These are phyloP conservation scores for Arabis alpina DNA, from an alignment of 345 rosid species.

Conservation along the genomic window DNA sequence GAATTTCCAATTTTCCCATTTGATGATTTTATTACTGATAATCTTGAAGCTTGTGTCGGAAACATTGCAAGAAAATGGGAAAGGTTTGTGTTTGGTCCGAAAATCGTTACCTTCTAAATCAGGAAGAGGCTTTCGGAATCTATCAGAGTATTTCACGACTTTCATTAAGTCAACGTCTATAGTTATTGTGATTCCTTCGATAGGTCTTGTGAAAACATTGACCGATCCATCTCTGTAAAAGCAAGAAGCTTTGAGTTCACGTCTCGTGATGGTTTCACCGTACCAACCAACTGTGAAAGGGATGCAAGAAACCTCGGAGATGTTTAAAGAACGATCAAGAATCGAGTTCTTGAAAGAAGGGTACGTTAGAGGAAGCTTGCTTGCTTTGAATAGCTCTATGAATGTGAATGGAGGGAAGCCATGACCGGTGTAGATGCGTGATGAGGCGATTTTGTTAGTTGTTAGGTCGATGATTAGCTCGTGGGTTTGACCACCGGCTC, in stretches of 20 bases:
- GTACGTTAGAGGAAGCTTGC: conserved; percentile 53
- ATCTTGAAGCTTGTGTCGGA: conserved; percentile 48
- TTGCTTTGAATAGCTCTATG: conserved; percentile 54
- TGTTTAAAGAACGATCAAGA: conserved; percentile 47
- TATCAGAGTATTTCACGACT: conserved; percentile 52
- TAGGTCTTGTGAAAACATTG: conserved; percentile 69
- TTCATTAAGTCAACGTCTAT: conserved; percentile 67
- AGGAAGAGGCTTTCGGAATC: conserved; percentile 63
- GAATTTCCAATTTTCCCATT: conserved; percentile 79
- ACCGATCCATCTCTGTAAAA: conserved; percentile 64
- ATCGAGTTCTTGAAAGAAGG: conserved; percentile 55
- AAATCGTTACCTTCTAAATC: conserved; percentile 74
- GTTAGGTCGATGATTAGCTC: conserved; percentile 61
- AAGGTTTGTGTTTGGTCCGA: conserved; percentile 41
- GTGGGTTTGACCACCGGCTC: conserved; percentile 54
- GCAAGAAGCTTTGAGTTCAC: conserved; percentile 56
- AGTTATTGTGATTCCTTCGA: conserved; percentile 61
- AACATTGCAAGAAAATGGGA: conserved; percentile 45
- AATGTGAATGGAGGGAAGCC: conserved; percentile 71
- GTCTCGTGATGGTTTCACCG: conserved; percentile 54
- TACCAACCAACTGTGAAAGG: conserved; percentile 82
- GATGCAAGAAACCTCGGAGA: conserved; percentile 71
- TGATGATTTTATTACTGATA: conserved; percentile 48
- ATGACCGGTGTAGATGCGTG: conserved; percentile 49
- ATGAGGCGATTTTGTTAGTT: conserved; percentile 39